These are phyloP conservation scores for Crithidia fasciculata DNA, from an alignment of 208 protist genomes.

Conservation along the genomic window DNA sequence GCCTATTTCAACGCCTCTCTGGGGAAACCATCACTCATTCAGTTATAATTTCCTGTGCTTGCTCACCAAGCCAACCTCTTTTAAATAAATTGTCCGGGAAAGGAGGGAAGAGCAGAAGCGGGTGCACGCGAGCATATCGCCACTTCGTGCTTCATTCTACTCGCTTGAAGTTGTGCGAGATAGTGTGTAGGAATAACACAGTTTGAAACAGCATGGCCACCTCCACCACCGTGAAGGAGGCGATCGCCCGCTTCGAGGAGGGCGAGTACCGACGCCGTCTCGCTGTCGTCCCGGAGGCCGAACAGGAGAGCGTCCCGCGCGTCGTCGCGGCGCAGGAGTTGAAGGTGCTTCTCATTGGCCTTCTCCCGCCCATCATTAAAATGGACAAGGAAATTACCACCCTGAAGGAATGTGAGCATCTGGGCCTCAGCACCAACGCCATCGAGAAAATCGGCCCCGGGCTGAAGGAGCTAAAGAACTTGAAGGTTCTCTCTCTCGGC, in stretches of 20 bases:
- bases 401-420: constrained; percentile 89
- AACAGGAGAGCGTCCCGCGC: constrained; percentile 59
- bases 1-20: no score
- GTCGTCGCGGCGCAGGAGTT: constrained; percentile 82
- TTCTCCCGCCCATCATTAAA: constrained; percentile 93
- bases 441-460: constrained; percentile 95
- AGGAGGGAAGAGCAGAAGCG: no score
- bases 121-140: no score
- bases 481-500: constrained; percentile 94
- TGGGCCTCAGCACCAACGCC: constrained; percentile 93
- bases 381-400: constrained; percentile 93
- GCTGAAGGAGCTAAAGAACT: constrained; percentile 90
- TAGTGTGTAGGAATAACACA: no score
- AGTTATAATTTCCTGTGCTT: no score
- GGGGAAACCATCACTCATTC: no score
- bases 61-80: no score
- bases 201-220: constrained; percentile 33
- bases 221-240: constrained; percentile 80
- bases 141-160: no score
- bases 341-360: constrained; percentile 87
- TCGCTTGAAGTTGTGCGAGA: no score
- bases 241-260: constrained; percentile 82
- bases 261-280: constrained; percentile 68
- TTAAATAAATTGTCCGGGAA: no score
- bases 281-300: constrained; percentile 43